Evolutionary conservation across 257 asterid species (phyloP).

Genomic region (Handroanthus guayacan): DNA sequence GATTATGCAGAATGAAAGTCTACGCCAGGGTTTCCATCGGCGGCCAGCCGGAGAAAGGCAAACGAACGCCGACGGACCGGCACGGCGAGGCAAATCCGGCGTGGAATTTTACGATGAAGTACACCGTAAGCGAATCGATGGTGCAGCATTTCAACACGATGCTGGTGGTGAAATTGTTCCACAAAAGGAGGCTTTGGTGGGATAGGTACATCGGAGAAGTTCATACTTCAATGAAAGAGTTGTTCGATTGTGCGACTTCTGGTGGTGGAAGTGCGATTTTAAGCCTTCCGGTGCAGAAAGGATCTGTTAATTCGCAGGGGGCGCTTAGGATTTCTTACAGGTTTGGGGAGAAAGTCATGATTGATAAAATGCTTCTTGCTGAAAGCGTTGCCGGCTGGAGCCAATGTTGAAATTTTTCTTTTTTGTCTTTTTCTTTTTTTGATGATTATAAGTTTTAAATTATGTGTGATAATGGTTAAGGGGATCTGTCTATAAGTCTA

Average conservation of each 20-base stretch:
- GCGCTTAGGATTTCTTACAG: slow-evolving; percentile 54
- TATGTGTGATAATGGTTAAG: no score
- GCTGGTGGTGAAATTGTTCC: slow-evolving; percentile 63
- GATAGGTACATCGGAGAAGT: slow-evolving; percentile 68
- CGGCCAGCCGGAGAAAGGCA: slow-evolving; percentile 32
- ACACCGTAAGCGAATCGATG: slow-evolving; percentile 50
- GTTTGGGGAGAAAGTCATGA: slow-evolving; percentile 60
- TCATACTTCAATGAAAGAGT: slow-evolving; percentile 54
- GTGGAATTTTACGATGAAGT: slow-evolving; percentile 64
- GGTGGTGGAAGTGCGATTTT: slow-evolving; percentile 56
- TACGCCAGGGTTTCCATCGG: slow-evolving; percentile 62
- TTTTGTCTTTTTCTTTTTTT: background rate
- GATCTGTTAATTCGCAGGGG: slow-evolving; percentile 61
- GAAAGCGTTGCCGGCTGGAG: slow-evolving; percentile 53
- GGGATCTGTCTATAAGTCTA: no score
- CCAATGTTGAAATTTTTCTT: slow-evolving; percentile 22
- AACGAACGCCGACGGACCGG: slow-evolving; percentile 58
- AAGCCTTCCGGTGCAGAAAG: slow-evolving; percentile 53
- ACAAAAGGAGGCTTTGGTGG: slow-evolving; percentile 55
- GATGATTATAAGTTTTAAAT: no score
- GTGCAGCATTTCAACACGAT: slow-evolving; percentile 47
- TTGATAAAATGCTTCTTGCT: slow-evolving; percentile 56
- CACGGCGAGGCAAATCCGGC: slow-evolving; percentile 72
- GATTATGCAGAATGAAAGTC: slow-evolving; percentile 58
- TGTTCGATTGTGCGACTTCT: slow-evolving; percentile 46